Base-by-base conservation (phyloP, 2,329 filamentous ascomycete species). In the Diaporthe helianthi region DNA sequence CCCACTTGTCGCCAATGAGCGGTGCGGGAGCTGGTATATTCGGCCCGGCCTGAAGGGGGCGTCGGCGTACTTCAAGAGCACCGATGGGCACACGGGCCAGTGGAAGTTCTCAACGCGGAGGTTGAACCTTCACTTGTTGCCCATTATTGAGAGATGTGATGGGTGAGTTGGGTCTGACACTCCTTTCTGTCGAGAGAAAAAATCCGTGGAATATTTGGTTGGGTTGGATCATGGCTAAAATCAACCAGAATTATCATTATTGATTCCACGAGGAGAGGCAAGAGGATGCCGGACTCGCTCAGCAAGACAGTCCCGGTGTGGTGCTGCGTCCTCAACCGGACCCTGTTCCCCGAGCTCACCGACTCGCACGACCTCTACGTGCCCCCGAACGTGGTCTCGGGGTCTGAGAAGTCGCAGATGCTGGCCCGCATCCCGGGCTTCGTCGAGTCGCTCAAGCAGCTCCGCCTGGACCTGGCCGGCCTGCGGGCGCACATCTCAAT, bases 1-100 rank as follows among this genome's bases (percentile, higher is more conserved):
- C 1, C 93, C 94, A 0, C 83, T 98, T 1, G 84, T 98, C 17
- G 94, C 95, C 36, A 99, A 99, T 77, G 94, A 98, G 83, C 88
- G 96, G 70, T 98, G 96, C 78, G 96, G 96, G 0, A 95, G 93
- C 80, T 99, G 96, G 96, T 98, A 98, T 78, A 92, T 98, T 31
- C 81, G 84, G 41, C 90, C 90, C 0, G 79, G 79, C 9, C 76
- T 76, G 31, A 96, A 95, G 79, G 81, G 78, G 1, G 92, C 88
- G 38, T 94, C 92, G 73, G 93, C 92, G 38, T 99, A 98, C 80
- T 99, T 98, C 82, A 99, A 99, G 84, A 97, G 93, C 80, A 99
- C 96, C 2, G 96, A 99, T 81, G 96, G 96, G 1, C 96, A 99
- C 79, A 89, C 90, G 65, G 90, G 93, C 10, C 90, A 97, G 76